Percentiles rank a stretch among this genome's conserved stretches.
These are phyloP conservation scores for Mychonastes homosphaera DNA, from an alignment of 139 green algal genomes.

Conservation along the genomic window DNA sequence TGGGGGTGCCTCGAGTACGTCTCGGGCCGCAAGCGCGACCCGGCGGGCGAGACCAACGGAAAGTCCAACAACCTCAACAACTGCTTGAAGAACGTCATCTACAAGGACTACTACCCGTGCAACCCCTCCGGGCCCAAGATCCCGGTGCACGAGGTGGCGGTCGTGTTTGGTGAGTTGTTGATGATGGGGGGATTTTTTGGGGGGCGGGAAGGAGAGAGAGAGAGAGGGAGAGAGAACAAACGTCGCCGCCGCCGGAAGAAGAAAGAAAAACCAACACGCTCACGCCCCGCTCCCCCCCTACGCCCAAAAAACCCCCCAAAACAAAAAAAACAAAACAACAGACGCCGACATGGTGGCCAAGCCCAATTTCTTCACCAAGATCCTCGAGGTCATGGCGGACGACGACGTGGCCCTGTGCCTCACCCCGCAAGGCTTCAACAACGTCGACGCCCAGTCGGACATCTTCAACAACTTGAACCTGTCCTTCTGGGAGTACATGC, in stretches of 20 bases:
- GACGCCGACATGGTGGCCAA: slow-evolving; percentile 65
- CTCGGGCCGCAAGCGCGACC: slow-evolving; percentile 49
- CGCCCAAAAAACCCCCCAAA: too few relatives aligned
- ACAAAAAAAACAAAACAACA: too few relatives aligned
- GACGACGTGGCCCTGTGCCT: slow-evolving; percentile 28
- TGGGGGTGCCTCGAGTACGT: slow-evolving; percentile 46
- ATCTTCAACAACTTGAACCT: slow-evolving; percentile 83
- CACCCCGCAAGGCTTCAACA: slow-evolving; percentile 64
- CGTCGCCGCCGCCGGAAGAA: too few relatives aligned
- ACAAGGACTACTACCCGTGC: slow-evolving; percentile 23
- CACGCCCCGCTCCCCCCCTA: too few relatives aligned
- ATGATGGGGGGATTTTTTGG: too few relatives aligned
- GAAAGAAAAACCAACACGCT: too few relatives aligned
- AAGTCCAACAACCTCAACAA: slow-evolving; percentile 73
- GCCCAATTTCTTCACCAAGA: slow-evolving; percentile 71
- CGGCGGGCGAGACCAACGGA: slow-evolving; percentile 55
- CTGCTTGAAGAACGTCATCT: slow-evolving; percentile 20
- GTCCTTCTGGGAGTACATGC: slow-evolving; percentile 48
- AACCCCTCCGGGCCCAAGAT: slow-evolving; percentile 23
- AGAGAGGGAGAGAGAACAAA: too few relatives aligned
- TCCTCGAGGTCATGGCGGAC: slow-evolving; percentile 30
- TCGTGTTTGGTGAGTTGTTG: too few relatives aligned
- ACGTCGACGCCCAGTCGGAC: slow-evolving; percentile 62
- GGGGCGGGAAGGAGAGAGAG: too few relatives aligned
- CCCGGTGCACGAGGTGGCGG: slow-evolving; percentile 49